Evolutionary conservation across 345 rosid genomes (phyloP).

Genomic region (Erysimum cheiranthoides): DNA sequence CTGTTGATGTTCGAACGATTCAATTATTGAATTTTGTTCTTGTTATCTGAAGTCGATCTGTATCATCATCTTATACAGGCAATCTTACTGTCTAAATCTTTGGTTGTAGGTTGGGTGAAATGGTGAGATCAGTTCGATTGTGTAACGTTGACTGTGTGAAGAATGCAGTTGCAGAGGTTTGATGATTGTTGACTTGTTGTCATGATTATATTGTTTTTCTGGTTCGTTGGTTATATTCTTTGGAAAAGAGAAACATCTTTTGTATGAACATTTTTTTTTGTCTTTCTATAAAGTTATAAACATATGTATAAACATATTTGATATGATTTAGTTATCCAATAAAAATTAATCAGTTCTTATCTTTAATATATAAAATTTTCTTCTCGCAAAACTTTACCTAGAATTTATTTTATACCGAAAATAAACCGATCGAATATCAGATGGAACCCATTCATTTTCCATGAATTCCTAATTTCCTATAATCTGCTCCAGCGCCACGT

Average conservation of each 20-base stretch:
- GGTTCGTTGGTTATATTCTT: conserved; percentile 19
- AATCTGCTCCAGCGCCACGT: too few relatives aligned
- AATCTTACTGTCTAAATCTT: background rate
- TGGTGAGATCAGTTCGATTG: conserved; percentile 78
- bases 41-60: background rate
- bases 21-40: background rate
- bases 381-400: too few relatives aligned
- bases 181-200: conserved; percentile 18
- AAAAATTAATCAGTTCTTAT: background rate
- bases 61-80: background rate
- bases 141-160: conserved; percentile 80
- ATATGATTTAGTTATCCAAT: background rate
- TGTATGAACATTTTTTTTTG: background rate
- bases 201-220: background rate
- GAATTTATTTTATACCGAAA: too few relatives aligned
- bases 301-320: background rate
- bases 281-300: background rate
- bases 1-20: background rate
- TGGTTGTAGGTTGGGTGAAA: conserved; percentile 70
- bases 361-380: background rate
- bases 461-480: too few relatives aligned
- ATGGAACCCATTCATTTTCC: too few relatives aligned
- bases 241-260: background rate
- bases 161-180: conserved; percentile 57
- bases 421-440: too few relatives aligned